These are phyloP conservation scores for Geotrichum bryndzae DNA, from an alignment of 1,139 yeast genomes.

Conservation along the genomic window DNA sequence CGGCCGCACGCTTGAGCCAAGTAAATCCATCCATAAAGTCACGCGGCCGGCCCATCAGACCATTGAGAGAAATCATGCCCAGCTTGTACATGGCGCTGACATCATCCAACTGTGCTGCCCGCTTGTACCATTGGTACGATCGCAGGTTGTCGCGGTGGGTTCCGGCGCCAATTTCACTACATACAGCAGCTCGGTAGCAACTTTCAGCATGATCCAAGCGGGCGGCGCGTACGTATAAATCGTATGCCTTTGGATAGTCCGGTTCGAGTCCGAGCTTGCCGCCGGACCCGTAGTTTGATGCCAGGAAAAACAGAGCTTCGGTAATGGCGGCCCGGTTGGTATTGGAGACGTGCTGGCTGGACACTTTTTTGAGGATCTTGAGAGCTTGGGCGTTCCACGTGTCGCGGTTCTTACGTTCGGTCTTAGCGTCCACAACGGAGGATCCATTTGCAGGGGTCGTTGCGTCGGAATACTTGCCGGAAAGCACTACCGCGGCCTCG, in stretches of 20 bases:
- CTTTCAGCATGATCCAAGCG: slow-evolving; percentile 51
- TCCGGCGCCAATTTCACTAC: slow-evolving; percentile 64
- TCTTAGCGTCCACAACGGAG: slow-evolving; percentile 37
- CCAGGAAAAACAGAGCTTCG: slow-evolving; percentile 52
- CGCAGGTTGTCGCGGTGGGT: slow-evolving; percentile 40
- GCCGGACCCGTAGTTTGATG: slow-evolving; percentile 55
- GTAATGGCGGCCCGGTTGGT: slow-evolving; percentile 34
- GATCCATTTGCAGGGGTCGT: slow-evolving; percentile 25
- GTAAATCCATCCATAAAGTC: slow-evolving; percentile 46
- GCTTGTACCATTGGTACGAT: slow-evolving; percentile 49
- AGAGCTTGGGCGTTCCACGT: slow-evolving; percentile 52
- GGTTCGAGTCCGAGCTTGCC: slow-evolving; percentile 45
- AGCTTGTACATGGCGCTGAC: slow-evolving; percentile 61
- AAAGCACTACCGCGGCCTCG: slow-evolving; percentile 33
- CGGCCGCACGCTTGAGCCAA: slow-evolving; percentile 55
- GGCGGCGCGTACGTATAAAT: slow-evolving; percentile 53
- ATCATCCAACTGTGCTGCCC: slow-evolving; percentile 54
- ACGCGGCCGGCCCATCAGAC: slow-evolving; percentile 41
- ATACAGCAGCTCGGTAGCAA: slow-evolving; percentile 60
- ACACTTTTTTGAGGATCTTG: slow-evolving; percentile 50
- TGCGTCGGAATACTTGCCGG: slow-evolving; percentile 32
- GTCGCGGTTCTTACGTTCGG: slow-evolving; percentile 46
- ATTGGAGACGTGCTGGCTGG: slow-evolving; percentile 28
- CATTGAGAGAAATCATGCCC: slow-evolving; percentile 56
- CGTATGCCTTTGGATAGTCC: slow-evolving; percentile 56